Base-by-base conservation (phyloP, 257 asterid species). In the Solanum lycopersicoides region DNA sequence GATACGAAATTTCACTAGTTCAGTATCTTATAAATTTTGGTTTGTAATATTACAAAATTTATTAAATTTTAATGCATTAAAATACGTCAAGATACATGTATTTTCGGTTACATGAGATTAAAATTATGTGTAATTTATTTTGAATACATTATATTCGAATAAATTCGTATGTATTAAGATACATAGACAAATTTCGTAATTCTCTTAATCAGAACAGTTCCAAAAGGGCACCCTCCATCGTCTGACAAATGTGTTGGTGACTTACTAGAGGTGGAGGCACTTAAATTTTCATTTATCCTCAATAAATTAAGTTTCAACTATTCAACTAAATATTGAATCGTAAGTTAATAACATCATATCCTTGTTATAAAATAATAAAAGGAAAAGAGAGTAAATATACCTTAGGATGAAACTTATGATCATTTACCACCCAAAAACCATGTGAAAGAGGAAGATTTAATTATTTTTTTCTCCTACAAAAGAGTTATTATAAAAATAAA, bases 151-250 rank as follows among this genome's bases (percentile, higher is more conserved):
- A 0, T 56, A 18, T 56, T 0, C 3, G 6, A 18, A 1, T 6
- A n/a, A 0, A 18, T 56, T 18, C n/a, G 0, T n/a, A 56, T 18
- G 11, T 50, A 56, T 1, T 56, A 4, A 0, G 0, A 56, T 56
- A 7, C 10, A 56, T 18, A 56, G 0, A 56, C 0, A 53, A 16
- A 18, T 53, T 53, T 18, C 0, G 10, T 80, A 8, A 28, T 18
- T 80, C 28, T 80, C 25, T 18, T 80, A 5, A 47, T 6, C 0
- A 6, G 42, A 79, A 79, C 18, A 8, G 28, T 79, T 79, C 66
- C 84, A 1, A 5, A 47, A 45, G 28, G 84, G 5, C 12, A 79
- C 5, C 84, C 66, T 45, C 5, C 28, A 28, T 79, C 9, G 3
- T 79, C 6, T 14, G 1, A n/a, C 23, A 9, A 4, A 3, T 23